Evolutionary conservation across 169 alveolate species (phyloP).

Genomic region (Eimeria nieschulzi): DNA sequence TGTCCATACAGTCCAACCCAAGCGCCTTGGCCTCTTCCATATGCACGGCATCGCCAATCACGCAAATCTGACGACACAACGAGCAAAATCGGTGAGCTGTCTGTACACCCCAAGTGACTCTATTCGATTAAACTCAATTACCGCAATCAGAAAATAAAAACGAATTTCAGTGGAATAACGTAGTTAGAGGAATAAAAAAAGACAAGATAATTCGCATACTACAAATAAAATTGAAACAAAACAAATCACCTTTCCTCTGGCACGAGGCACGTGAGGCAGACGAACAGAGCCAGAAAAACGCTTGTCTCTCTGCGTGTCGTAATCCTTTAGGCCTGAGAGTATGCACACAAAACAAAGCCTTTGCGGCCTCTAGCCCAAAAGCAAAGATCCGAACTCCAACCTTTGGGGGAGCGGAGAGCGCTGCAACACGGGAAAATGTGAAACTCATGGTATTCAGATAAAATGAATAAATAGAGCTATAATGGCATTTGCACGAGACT

Average conservation of each 20-base stretch:
- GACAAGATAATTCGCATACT: background rate
- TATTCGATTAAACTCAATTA: too few relatives aligned
- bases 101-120: too few relatives aligned
- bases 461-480: too few relatives aligned
- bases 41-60: slow-evolving; percentile 99
- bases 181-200: background rate
- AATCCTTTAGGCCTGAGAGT: slow-evolving; percentile 94
- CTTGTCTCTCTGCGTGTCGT: slow-evolving; percentile 99
- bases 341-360: background rate
- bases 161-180: background rate
- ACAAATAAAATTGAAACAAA: slow-evolving; percentile 26
- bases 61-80: slow-evolving; percentile 94
- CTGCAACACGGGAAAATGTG: too few relatives aligned
- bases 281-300: slow-evolving; percentile 99
- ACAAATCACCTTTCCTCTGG: slow-evolving; percentile 93
- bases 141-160: background rate
- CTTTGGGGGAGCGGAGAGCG: too few relatives aligned
- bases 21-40: slow-evolving; percentile 97
- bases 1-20: slow-evolving; percentile 96
- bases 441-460: too few relatives aligned
- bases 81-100: too few relatives aligned
- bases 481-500: background rate
- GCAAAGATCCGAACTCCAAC: too few relatives aligned
- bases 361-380: too few relatives aligned
- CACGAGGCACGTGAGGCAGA: slow-evolving; percentile 97